Evolutionary conservation across 345 rosid species (phyloP), one percentile per base, ranked within the genome.

Genomic region (Nasturtium officinale): DNA sequence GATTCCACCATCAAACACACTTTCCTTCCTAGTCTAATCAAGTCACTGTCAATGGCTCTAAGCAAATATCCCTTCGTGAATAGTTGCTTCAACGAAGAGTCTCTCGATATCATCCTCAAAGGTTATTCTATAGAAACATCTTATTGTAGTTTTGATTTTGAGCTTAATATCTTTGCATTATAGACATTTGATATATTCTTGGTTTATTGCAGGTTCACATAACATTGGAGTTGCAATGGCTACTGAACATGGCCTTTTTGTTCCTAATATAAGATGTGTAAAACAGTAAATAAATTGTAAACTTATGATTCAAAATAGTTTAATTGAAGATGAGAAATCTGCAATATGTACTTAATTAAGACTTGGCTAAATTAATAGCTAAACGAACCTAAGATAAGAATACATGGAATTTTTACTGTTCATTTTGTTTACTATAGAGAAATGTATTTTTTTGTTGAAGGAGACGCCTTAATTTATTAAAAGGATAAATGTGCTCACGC

Each of bases 181-280:
- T 42, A 17, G 23, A 6, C 45, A 5, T 30, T 30, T 0, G 15
- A 57, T 50, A 28, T 0, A 65, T 50, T 55, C 1, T 68, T 48
- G 23, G 43, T 72, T 73, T 46, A 60, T 62, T 55, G 12, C 70
- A 93, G 98, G 96, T 52, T 89, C 95, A 29, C 98, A 91, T 77
- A 89, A 94, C 63, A 87, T 94, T 65, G 98, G 98, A 72, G 83
- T 94, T 73, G 98, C 98, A 40, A 94, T 94, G 95, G 96, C 95
- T 79, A 91, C 96, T 66, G 89, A 92, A 30, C 65, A 75, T 46
- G 98, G 98, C 9, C 87, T 94, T 6, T 97, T 87, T 6, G 98
- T 91, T 55, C 98, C 98, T 2, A 91, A 88, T 76, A 85, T 94
- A 77, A 94, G 16, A 42, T 42, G 7, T 42, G 17, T 42, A 42